Evolutionary conservation across 1,284 basidiomycete genomes (phyloP), one percentile per base, ranked within the genome.

Genomic region (Flammula alnicola): DNA sequence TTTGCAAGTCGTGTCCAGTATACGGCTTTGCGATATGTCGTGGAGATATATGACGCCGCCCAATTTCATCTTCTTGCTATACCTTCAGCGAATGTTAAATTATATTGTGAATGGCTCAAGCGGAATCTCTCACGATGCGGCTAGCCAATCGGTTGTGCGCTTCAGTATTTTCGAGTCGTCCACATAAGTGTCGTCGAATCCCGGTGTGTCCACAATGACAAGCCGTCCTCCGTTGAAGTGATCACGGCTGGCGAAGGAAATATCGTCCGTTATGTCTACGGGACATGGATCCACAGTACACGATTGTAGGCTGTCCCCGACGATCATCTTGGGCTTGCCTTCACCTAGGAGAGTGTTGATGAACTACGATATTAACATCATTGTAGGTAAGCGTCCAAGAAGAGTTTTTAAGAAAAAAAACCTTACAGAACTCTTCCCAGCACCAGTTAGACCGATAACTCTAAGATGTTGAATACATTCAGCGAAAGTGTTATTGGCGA

Each of bases 121-220:
- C 29, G 25, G n/a, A n/a, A n/a, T n/a, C n/a, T 26, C 46, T 48
- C 19, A 52, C 51, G 46, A 41, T 22, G 9, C 8, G 27, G 29
- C 35, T 12, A 48, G 17, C 51, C 51, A 47, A 5, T 44, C 29
- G 4, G 42, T 37, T 37, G 63, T 60, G 6, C 52, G 48, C 26
- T 44, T 37, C 38, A 64, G 40, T 14, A 62, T 61, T 20, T 56
- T 50, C 3, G 44, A 35, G 31, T 64, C 63, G 3, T 53, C 52
- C 19, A 42, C 47, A 32, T 51, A 55, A 5, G 59, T 63, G 35
- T 61, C 60, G 31, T 63, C 57, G 38, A 64, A 63, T 2, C 63
- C 63, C 4, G 63, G 63, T 5, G 63, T 64, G 39, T 64, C 63
- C 6, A 64, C 57, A 11, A 64, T 47, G 25, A 64, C 49, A 10